Evolutionary conservation across 1,139 yeast species (phyloP).

Genomic region (Oligophagozyma castellii): DNA sequence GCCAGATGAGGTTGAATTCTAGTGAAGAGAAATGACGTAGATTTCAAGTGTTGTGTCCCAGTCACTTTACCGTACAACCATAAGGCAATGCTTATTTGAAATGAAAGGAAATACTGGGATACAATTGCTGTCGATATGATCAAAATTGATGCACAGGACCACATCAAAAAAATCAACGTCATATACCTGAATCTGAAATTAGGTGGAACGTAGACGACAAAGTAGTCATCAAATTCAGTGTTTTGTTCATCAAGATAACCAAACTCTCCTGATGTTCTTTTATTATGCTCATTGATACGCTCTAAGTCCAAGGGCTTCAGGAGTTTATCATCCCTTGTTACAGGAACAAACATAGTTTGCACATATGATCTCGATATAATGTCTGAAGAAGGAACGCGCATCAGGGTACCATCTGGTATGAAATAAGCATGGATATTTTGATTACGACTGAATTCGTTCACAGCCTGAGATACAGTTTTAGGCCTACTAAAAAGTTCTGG

Average conservation of each 20-base stretch:
- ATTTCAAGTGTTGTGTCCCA: too few species aligned
- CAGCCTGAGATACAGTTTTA: slow-evolving; percentile 36
- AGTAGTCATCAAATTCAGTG: slow-evolving; percentile 43
- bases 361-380: slow-evolving; percentile 53
- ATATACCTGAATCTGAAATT: slow-evolving; percentile 48
- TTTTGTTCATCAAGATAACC: slow-evolving; percentile 42
- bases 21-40: too few species aligned
- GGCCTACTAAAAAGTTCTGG: slow-evolving; percentile 51
- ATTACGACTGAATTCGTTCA: slow-evolving; percentile 30
- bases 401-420: slow-evolving; percentile 65
- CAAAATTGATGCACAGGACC: slow-evolving; percentile 55
- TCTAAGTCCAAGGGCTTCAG: slow-evolving; percentile 33
- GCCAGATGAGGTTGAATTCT: too few species aligned
- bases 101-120: slow-evolving; percentile 24
- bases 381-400: slow-evolving; percentile 81
- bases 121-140: slow-evolving; percentile 26
- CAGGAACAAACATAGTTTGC: slow-evolving; percentile 61
- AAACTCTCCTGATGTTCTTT: slow-evolving; percentile 29
- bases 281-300: slow-evolving; percentile 23
- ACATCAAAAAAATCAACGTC: slow-evolving; percentile 42
- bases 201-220: slow-evolving; percentile 82
- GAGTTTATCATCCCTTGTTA: slow-evolving; percentile 64
- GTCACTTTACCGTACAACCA: too few species aligned
- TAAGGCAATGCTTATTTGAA: too few species aligned
- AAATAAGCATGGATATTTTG: slow-evolving; percentile 36